A percentile compares a stretch with the other conserved stretches of the same genome.
Evolutionary conservation across 805 yeast species (phyloP).

Genomic region (Ogataea pini): DNA sequence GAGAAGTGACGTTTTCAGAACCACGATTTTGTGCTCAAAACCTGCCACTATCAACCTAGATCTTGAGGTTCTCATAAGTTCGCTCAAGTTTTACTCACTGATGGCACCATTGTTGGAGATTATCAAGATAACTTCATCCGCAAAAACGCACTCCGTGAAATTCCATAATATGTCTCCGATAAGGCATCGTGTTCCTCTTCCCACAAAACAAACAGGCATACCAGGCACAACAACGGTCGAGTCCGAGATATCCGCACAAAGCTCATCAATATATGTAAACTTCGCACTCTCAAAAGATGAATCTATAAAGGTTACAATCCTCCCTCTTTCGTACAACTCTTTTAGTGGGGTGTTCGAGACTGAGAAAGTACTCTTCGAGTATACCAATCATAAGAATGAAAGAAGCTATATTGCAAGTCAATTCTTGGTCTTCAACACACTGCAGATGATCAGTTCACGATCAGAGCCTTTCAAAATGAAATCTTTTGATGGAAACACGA

Average conservation of each 20-base stretch:
- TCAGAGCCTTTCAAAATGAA: conserved; percentile 15
- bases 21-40: conserved; percentile 48
- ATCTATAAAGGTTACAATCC: conserved; percentile 32
- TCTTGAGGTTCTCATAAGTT: conserved; percentile 1
- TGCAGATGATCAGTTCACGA: conserved; percentile 7
- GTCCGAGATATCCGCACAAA: conserved; percentile 40
- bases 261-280: conserved; percentile 38
- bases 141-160: not conserved
- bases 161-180: not conserved
- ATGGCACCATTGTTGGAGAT: conserved; percentile 20
- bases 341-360: conserved; percentile 35
- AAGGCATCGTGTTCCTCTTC: conserved; percentile 5
- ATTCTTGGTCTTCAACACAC: conserved; percentile 29
- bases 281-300: conserved; percentile 24
- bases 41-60: conserved; percentile 33
- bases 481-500: conserved; percentile 30
- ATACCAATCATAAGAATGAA: not conserved
- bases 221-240: not conserved
- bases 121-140: not conserved
- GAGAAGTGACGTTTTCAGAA: conserved; percentile 26
- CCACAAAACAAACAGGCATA: not conserved
- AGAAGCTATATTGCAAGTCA: conserved; percentile 15
- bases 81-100: conserved; percentile 12
- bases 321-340: conserved; percentile 49
- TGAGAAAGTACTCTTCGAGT: conserved; percentile 35